These are phyloP conservation scores for Acmispon strigosus DNA, from an alignment of 306 rosid genomes.

Conservation along the genomic window DNA sequence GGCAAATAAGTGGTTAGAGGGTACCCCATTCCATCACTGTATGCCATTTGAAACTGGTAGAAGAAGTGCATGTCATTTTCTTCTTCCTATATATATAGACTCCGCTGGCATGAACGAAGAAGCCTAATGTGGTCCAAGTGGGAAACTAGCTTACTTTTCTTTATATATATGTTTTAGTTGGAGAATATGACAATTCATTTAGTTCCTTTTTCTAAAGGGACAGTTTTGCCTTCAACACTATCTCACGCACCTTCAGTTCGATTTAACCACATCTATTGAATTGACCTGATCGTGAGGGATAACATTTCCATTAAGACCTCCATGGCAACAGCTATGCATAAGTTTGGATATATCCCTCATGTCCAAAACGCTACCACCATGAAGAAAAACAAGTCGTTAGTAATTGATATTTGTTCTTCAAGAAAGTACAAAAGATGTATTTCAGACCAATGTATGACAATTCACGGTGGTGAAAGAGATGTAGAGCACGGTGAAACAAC, in stretches of 20 bases:
- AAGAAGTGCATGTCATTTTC: conserved; percentile 18
- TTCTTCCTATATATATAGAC: not conserved
- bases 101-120: not conserved
- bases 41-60: not conserved
- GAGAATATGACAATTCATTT: conserved; percentile 10
- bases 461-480: too few species aligned
- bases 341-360: not conserved
- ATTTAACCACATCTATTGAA: not conserved
- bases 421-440: too few species aligned
- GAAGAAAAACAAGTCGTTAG: not conserved
- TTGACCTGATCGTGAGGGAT: not conserved
- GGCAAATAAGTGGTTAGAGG: not conserved
- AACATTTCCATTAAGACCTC: not conserved
- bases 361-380: not conserved
- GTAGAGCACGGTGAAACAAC: too few species aligned
- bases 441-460: too few species aligned
- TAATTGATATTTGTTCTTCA: too few species aligned
- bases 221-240: not conserved
- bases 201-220: not conserved
- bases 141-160: not conserved
- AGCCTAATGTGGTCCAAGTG: conserved; percentile 12
- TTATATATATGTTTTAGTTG: not conserved
- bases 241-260: not conserved
- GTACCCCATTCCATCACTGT: not conserved
- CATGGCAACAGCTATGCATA: not conserved